Conservation (phyloP, 78 protist genomes). For the Ministeria vibrans region DNA sequence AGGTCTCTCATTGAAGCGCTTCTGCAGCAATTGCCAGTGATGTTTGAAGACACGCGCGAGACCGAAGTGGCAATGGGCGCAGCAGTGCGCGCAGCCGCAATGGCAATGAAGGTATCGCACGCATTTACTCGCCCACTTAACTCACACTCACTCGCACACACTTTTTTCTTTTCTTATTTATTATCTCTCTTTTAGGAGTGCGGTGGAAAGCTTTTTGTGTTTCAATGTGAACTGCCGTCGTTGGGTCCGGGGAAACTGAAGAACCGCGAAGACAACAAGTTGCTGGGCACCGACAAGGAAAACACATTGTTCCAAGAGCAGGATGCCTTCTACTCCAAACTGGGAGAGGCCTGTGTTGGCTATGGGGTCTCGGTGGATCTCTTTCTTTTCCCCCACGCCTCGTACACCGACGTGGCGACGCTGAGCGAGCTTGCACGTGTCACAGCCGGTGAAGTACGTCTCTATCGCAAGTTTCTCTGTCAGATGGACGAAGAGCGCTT, state of each 20-base stretch:
- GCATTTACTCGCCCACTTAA: too few species aligned
- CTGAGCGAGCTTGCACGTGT: not conserved
- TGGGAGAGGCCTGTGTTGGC: constrained; percentile 10
- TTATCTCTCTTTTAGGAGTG: not conserved
- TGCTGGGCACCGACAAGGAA: constrained; percentile 47
- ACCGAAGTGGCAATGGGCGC: not conserved
- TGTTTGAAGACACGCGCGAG: not conserved
- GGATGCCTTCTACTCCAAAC: constrained; percentile 6
- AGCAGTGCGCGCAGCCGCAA: constrained; percentile 12
- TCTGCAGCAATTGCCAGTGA: constrained; percentile 21
- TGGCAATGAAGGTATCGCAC: too few species aligned
- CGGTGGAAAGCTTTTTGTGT: constrained; percentile 10
- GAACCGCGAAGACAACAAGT: constrained; percentile 35
- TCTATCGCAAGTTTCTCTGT: constrained; percentile 6
- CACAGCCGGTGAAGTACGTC: constrained; percentile 34
- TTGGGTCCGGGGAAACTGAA: constrained; percentile 19
- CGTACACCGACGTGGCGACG: constrained; percentile 29
- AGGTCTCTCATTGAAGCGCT: not conserved
- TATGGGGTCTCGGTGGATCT: constrained; percentile 18
- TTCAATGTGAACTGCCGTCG: not conserved
- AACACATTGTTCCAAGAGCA: not conserved
- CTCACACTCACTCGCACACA: too few species aligned
- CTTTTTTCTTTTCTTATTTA: not conserved
- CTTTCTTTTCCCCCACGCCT: constrained; percentile 12
- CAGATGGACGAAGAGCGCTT: constrained; percentile 4